A percentile compares a stretch with the other conserved stretches of the same genome.
Conservation (phyloP, 208 protist species). For the Leishmania gerbilli region DNA sequence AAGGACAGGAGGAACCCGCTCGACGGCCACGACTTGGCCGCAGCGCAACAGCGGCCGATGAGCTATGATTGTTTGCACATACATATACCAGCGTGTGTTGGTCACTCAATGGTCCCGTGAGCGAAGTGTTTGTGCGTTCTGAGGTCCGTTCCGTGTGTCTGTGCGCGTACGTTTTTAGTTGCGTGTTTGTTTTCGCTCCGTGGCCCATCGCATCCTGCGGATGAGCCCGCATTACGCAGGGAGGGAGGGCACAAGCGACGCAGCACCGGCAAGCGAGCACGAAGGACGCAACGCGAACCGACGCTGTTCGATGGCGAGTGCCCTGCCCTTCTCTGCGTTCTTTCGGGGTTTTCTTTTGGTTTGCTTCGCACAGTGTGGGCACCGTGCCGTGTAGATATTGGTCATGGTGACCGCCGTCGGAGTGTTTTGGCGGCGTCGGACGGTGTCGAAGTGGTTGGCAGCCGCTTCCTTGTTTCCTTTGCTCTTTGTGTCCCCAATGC, state of each 20-base stretch:
- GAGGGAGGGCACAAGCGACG: too few relatives aligned
- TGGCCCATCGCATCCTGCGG: too few relatives aligned
- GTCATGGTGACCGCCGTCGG: background rate
- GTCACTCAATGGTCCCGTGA: background rate
- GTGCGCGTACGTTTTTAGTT: too few relatives aligned
- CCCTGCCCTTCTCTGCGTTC: background rate
- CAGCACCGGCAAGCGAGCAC: too few relatives aligned
- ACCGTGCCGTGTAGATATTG: background rate
- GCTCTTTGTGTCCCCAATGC: too few relatives aligned
- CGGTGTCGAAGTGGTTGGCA: background rate
- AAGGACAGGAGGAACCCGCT: background rate
- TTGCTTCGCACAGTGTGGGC: background rate
- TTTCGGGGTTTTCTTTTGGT: background rate
- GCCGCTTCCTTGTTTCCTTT: background rate
- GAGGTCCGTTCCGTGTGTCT: too few relatives aligned
- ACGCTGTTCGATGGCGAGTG: too few relatives aligned
- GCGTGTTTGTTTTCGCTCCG: too few relatives aligned
- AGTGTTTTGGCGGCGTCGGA: background rate
- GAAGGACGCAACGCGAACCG: background rate
- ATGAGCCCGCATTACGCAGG: too few relatives aligned
- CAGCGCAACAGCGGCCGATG: background rate
- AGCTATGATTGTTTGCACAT: background rate
- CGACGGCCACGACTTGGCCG: too few relatives aligned
- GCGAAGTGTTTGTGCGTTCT: background rate
- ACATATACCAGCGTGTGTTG: background rate